Evolutionary conservation across 2,329 filamentous ascomycete genomes (phyloP).

Genomic region (Alternaria angustiovoidea): DNA sequence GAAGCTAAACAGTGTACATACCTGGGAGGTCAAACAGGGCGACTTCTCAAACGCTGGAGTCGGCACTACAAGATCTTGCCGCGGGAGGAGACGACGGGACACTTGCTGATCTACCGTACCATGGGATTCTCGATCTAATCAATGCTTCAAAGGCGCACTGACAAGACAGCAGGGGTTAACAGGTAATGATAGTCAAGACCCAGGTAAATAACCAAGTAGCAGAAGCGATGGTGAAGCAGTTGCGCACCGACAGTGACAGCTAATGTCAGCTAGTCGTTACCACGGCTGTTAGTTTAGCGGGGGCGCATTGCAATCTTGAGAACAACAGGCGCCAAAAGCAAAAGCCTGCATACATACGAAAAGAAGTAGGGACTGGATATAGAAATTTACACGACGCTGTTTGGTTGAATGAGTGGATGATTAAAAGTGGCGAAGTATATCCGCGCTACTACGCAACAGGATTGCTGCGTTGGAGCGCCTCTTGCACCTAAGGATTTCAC

Average conservation of each 20-base stretch:
- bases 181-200: constrained; percentile 29
- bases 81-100: constrained; percentile 43
- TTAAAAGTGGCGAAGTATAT: constrained; percentile 51
- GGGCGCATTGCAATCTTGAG: constrained; percentile 38
- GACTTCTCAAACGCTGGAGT: constrained; percentile 48
- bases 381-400: constrained; percentile 44
- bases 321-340: constrained; percentile 43
- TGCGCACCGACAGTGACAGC: constrained; percentile 34
- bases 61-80: constrained; percentile 45
- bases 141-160: constrained; percentile 37
- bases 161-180: constrained; percentile 41
- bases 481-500: constrained; percentile 41
- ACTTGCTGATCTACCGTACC: constrained; percentile 45
- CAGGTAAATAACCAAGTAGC: constrained; percentile 27
- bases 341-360: constrained; percentile 36
- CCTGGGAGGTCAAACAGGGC: constrained; percentile 38
- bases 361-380: constrained; percentile 42
- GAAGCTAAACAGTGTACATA: constrained; percentile 37
- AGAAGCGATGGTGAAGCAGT: constrained; percentile 34
- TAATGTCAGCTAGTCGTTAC: constrained; percentile 37
- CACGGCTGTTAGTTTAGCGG: constrained; percentile 27
- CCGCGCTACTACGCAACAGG: constrained; percentile 43
- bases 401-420: constrained; percentile 46
- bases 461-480: constrained; percentile 34
- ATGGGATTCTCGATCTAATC: constrained; percentile 42